Percentiles rank a stretch among this genome's conserved stretches.
Conservation (phyloP, 257 asterid genomes). For the Anisodus tanguticus region DNA sequence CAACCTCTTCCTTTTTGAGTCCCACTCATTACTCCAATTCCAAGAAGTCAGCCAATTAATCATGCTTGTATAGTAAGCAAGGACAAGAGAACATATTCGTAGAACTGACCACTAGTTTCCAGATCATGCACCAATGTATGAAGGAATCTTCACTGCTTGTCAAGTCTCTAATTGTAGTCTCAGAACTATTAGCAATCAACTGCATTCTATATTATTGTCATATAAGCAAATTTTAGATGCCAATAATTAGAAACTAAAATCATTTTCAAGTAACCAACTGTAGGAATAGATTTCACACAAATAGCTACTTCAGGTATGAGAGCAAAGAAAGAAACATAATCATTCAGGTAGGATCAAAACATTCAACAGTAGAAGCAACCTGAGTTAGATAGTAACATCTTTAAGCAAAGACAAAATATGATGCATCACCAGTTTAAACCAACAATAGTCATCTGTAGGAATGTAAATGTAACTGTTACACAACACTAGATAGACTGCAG, state of each 20-base stretch:
- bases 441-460: background rate
- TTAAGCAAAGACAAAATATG: background rate
- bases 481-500: background rate
- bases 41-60: no score
- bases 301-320: conserved; percentile 7
- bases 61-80: no score
- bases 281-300: background rate
- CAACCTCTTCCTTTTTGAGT: no score
- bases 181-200: background rate
- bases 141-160: no score
- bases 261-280: conserved; percentile 25
- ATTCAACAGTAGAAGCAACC: background rate
- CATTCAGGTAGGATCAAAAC: conserved; percentile 1
- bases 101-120: no score
- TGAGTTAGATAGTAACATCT: no score
- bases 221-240: background rate
- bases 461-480: conserved; percentile 17
- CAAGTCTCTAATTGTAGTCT: no score
- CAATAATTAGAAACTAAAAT: conserved; percentile 8
- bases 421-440: background rate
- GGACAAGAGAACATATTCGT: no score
- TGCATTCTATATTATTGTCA: background rate
- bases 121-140: no score
- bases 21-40: no score
- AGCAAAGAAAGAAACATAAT: conserved; percentile 11